Percentiles rank a stretch among this genome's conserved stretches.
These are phyloP conservation scores for Metroxylon sagu DNA, from an alignment of 176 grass and related monocot species.

Conservation along the genomic window DNA sequence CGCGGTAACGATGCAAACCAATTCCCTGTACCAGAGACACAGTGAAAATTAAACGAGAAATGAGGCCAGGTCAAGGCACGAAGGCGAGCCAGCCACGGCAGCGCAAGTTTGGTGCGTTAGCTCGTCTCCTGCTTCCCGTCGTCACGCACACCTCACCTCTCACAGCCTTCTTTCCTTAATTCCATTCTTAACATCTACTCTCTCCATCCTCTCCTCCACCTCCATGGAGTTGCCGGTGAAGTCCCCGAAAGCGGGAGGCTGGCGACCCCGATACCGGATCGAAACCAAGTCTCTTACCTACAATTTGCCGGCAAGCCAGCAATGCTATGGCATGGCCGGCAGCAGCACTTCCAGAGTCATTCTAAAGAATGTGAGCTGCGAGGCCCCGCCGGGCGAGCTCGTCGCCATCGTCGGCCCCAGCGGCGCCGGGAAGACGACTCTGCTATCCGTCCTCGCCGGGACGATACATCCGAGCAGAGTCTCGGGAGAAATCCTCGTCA, in stretches of 20 bases:
- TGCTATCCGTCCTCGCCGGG: constrained; percentile 76
- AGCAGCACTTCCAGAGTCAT: constrained; percentile 8
- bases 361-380: constrained; percentile 54
- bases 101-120: constrained; percentile 47
- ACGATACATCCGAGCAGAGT: constrained; percentile 33
- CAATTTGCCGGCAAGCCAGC: constrained; percentile 21
- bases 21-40: background rate
- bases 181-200: background rate
- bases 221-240: constrained; percentile 34
- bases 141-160: background rate
- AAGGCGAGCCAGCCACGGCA: constrained; percentile 3
- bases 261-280: constrained; percentile 46
- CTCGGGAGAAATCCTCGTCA: constrained; percentile 49
- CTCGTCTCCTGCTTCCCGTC: constrained; percentile 28
- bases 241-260: constrained; percentile 9
- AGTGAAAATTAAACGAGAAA: background rate
- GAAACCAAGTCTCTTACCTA: constrained; percentile 66
- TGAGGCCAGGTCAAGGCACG: background rate
- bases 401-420: constrained; percentile 81
- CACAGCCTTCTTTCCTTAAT: constrained; percentile 15
- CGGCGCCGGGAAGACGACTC: constrained; percentile 85
- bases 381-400: constrained; percentile 52
- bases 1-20: too few species aligned
- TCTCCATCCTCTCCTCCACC: constrained; percentile 5
- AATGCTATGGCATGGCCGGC: background rate